Evolutionary conservation across 345 rosid genomes (phyloP).

Genomic region (Schrenkiella parvula): DNA sequence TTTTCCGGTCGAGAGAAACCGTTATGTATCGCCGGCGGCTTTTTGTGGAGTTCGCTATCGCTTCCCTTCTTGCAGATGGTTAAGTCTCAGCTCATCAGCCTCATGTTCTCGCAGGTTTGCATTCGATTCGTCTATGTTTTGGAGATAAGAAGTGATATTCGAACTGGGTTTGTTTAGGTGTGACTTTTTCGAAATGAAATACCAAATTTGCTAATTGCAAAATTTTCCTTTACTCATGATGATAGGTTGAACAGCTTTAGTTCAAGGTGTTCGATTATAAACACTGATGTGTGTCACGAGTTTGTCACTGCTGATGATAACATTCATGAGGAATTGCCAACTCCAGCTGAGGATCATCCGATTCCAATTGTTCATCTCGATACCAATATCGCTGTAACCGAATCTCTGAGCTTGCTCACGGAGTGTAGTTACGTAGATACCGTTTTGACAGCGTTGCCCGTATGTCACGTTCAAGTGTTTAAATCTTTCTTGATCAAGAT

Average conservation of each 20-base stretch:
- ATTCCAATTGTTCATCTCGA: conserved; percentile 67
- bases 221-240: background rate
- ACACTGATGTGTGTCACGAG: conserved; percentile 50
- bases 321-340: conserved; percentile 39
- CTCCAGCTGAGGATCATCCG: conserved; percentile 37
- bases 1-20: conserved; percentile 31
- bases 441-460: conserved; percentile 71
- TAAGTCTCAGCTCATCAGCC: conserved; percentile 37
- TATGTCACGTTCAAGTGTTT: conserved; percentile 27
- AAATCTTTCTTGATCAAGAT: background rate
- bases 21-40: conserved; percentile 37
- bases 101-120: conserved; percentile 37
- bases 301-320: conserved; percentile 48
- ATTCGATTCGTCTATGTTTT: too few relatives aligned
- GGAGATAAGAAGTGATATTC: too few relatives aligned
- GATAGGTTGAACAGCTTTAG: conserved; percentile 48
- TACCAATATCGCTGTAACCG: conserved; percentile 50
- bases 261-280: conserved; percentile 57
- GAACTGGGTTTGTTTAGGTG: too few relatives aligned
- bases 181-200: background rate
- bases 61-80: conserved; percentile 61
- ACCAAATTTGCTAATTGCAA: background rate
- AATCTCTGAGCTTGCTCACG: conserved; percentile 59
- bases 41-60: conserved; percentile 51
- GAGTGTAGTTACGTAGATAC: conserved; percentile 60